These are phyloP conservation scores for Guadua angustifolia DNA, from an alignment of 176 grass and related monocot genomes.

Conservation along the genomic window DNA sequence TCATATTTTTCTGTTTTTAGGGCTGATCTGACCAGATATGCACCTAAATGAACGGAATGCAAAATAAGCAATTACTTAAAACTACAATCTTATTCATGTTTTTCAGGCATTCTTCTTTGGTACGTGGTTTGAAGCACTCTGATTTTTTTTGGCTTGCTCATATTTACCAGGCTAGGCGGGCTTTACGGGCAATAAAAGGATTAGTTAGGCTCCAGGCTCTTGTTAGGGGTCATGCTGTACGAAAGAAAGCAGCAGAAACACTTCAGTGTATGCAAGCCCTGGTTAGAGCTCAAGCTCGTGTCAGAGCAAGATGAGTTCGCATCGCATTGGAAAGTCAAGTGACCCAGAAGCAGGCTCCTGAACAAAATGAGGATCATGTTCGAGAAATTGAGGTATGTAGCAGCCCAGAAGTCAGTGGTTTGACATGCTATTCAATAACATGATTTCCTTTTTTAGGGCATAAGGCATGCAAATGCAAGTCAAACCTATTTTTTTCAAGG, in stretches of 20 bases:
- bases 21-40: neutral
- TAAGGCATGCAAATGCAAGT: neutral
- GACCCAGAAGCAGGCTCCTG: slow-evolving; percentile 58
- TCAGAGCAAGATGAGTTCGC: slow-evolving; percentile 84
- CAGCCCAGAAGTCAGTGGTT: neutral
- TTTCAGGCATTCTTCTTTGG: slow-evolving; percentile 2
- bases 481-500: neutral
- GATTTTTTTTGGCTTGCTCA: slow-evolving; percentile 2
- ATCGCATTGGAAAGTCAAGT: slow-evolving; percentile 89
- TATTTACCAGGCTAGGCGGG: slow-evolving; percentile 79
- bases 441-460: neutral
- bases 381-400: slow-evolving; percentile 79
- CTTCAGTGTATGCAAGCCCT: slow-evolving; percentile 97
- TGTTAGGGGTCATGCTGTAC: slow-evolving; percentile 93
- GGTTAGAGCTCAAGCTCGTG: slow-evolving; percentile 95
- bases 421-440: neutral
- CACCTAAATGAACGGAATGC: neutral
- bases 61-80: slow-evolving; percentile 4
- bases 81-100: slow-evolving; percentile 6
- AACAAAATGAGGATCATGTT: slow-evolving; percentile 49
- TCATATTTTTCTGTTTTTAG: slow-evolving; percentile 9
- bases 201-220: slow-evolving; percentile 95
- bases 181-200: slow-evolving; percentile 88
- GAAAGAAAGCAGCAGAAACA: slow-evolving; percentile 96
- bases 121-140: slow-evolving; percentile 21